These are phyloP conservation scores for Pelargonium myrrhifolium DNA, from an alignment of 441 rosid species.

Conservation along the genomic window DNA sequence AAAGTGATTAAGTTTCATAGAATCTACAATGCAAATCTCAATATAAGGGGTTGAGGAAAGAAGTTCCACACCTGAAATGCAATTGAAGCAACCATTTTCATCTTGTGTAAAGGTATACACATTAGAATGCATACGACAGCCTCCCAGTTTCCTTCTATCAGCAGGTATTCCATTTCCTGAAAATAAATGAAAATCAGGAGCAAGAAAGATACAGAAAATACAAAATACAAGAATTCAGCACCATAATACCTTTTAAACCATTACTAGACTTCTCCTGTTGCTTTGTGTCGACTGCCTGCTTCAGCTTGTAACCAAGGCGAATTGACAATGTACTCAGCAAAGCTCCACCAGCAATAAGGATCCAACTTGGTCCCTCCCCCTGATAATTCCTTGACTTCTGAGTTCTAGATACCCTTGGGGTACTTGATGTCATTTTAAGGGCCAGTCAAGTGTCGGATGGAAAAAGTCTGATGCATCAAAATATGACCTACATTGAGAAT, in stretches of 20 bases:
- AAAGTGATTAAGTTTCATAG: too few species aligned
- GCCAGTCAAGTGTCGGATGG: conserved; percentile 20
- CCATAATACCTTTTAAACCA: conserved; percentile 34
- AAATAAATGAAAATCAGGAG: background rate
- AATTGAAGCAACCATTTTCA: conserved; percentile 57
- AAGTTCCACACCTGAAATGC: conserved; percentile 45
- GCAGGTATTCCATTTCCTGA: conserved; percentile 51
- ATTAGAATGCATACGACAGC: conserved; percentile 44
- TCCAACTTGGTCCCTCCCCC: conserved; percentile 71
- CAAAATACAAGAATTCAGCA: background rate
- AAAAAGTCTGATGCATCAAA: conserved; percentile 37
- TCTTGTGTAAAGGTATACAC: conserved; percentile 49
- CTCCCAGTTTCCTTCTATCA: conserved; percentile 41
- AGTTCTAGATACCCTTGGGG: conserved; percentile 38
- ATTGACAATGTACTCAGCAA: conserved; percentile 81
- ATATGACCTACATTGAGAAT: conserved; percentile 34
- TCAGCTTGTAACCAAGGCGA: conserved; percentile 82
- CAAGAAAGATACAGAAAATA: background rate
- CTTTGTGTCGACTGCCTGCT: conserved; percentile 55
- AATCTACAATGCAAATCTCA: too few species aligned
- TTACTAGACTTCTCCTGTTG: conserved; percentile 38
- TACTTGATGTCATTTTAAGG: conserved; percentile 55
- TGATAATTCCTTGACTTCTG: conserved; percentile 37
- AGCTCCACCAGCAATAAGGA: conserved; percentile 89
- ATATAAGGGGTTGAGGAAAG: background rate